These are phyloP conservation scores for Verticillium dahliae DNA, from an alignment of 2,329 filamentous ascomycete genomes.

Conservation along the genomic window DNA sequence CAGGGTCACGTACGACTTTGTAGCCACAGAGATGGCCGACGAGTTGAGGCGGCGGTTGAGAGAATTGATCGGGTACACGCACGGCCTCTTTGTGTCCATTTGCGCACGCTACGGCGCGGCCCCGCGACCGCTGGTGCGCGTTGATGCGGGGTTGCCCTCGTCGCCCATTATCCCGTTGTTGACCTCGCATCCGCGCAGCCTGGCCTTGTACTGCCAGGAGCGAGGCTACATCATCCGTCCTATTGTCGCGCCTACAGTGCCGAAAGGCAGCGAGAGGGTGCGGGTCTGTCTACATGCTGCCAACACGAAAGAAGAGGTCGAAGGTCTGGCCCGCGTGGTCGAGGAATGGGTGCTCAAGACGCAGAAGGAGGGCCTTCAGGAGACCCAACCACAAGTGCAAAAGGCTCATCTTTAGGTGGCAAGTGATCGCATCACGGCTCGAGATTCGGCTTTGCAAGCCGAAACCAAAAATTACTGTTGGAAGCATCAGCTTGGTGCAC, in stretches of 20 bases:
- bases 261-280: conserved; percentile 54
- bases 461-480: no score
- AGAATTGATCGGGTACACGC: conserved; percentile 35
- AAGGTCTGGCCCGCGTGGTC: conserved; percentile 42
- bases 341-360: conserved; percentile 34
- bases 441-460: no score
- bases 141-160: conserved; percentile 28
- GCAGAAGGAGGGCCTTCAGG: neutral
- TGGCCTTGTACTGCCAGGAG: conserved; percentile 55
- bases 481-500: no score
- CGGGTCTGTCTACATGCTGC: conserved; percentile 62
- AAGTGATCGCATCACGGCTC: no score
- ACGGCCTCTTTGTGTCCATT: conserved; percentile 33
- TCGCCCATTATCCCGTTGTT: conserved; percentile 62
- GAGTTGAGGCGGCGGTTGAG: conserved; percentile 31
- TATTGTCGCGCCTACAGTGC: conserved; percentile 64
- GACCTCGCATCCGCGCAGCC: conserved; percentile 47
- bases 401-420: neutral
- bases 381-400: neutral
- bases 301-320: conserved; percentile 52
- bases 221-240: conserved; percentile 54
- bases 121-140: conserved; percentile 21
- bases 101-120: conserved; percentile 10
- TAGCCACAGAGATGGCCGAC: conserved; percentile 42
- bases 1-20: conserved; percentile 47